Evolutionary conservation across 192 early-diverging fungal genomes (phyloP).

Genomic region (Mortierella claussenii): DNA sequence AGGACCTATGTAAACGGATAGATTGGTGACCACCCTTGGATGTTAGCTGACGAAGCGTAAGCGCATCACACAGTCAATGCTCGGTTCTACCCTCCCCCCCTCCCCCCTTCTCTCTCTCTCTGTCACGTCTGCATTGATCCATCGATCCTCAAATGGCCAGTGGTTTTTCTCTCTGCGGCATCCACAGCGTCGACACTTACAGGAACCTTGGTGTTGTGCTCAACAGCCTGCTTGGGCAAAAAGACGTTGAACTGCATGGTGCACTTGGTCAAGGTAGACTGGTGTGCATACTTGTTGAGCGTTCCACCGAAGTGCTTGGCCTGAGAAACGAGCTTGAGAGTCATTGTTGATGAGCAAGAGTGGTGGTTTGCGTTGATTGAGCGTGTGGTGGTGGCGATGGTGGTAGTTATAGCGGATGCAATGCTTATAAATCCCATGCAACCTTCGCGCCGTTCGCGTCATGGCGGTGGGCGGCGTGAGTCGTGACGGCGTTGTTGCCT

Average conservation of each 20-base stretch:
- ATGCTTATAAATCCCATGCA: too few relatives aligned
- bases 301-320: conserved; percentile 75
- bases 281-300: conserved; percentile 78
- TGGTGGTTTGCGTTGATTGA: too few relatives aligned
- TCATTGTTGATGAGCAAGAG: too few relatives aligned
- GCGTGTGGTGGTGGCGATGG: too few relatives aligned
- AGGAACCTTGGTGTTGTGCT: conserved; percentile 36
- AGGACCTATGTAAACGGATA: conserved; percentile 57
- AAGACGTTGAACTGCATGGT: conserved; percentile 81
- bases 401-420: too few relatives aligned
- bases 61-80: too few relatives aligned
- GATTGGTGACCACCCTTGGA: background rate
- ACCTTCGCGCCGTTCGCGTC: too few relatives aligned
- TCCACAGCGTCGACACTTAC: too few relatives aligned
- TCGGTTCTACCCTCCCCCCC: background rate
- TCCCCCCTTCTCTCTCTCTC: background rate
- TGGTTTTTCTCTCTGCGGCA: too few relatives aligned
- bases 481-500: too few relatives aligned
- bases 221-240: conserved; percentile 64
- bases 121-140: background rate
- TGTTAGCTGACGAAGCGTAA: background rate
- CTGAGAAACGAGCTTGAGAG: conserved; percentile 60
- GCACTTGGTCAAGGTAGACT: conserved; percentile 67
- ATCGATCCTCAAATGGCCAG: too few relatives aligned
- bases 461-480: too few relatives aligned